Conservation (phyloP, 257 asterid species). For the Solanum habrochaites region DNA sequence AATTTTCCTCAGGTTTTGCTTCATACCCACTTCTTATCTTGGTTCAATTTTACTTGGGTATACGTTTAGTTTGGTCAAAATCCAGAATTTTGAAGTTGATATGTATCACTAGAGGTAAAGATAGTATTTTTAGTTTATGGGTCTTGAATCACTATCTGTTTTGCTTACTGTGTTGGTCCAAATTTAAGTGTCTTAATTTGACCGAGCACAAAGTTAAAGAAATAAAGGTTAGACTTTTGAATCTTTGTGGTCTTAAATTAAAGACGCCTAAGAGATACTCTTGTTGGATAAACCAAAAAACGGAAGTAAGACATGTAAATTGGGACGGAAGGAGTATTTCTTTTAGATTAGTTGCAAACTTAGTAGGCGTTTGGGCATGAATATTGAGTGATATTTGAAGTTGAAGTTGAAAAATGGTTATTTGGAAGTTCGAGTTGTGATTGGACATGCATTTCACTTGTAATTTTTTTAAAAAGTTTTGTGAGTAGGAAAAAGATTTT, state of each 20-base stretch:
- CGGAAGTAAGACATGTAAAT: background rate
- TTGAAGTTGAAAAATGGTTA: background rate
- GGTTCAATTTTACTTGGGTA: background rate
- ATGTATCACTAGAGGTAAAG: background rate
- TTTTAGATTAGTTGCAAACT: background rate
- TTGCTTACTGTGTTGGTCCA: background rate
- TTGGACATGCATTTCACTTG: background rate
- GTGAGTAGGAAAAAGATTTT: background rate
- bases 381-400: background rate
- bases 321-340: background rate
- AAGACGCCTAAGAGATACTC: background rate
- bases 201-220: background rate
- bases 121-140: background rate
- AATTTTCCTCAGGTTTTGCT: slow-evolving; percentile 19
- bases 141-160: background rate
- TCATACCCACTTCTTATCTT: background rate
- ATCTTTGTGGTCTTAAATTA: background rate
- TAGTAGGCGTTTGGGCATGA: background rate
- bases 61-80: background rate
- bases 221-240: background rate
- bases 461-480: background rate
- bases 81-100: background rate
- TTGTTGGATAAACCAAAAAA: background rate
- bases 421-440: background rate
- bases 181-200: background rate